Percentiles rank a stretch among this genome's conserved stretches.
Evolutionary conservation across 1,284 basidiomycete species (phyloP).

Genomic region (Ustilago bromivora): DNA sequence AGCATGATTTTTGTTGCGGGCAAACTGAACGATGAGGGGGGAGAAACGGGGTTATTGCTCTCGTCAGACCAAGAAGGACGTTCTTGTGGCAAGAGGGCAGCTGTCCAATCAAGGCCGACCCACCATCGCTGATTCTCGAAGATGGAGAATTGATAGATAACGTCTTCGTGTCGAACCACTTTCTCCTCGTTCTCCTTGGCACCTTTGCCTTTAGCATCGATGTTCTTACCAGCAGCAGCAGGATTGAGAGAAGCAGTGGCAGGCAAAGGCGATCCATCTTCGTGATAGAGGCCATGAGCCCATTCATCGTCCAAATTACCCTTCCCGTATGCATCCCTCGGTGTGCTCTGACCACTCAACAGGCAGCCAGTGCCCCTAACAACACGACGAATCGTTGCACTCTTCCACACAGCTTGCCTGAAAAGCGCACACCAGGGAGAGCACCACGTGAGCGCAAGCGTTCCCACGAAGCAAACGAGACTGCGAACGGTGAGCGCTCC

Average conservation of each 20-base stretch:
- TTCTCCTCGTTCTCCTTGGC: constrained; percentile 22
- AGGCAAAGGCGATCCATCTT: constrained; percentile 22
- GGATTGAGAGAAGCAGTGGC: not conserved
- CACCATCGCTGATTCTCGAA: constrained; percentile 95
- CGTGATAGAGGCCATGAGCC: constrained; percentile 28
- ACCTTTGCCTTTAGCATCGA: not conserved
- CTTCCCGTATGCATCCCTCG: constrained; percentile 38
- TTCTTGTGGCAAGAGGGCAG: constrained; percentile 87
- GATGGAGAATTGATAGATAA: constrained; percentile 71
- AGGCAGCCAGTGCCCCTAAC: constrained; percentile 47
- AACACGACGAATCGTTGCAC: constrained; percentile 57
- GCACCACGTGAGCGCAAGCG: constrained; percentile 65
- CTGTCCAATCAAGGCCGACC: constrained; percentile 83
- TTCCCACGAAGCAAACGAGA: constrained; percentile 60
- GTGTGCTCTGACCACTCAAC: constrained; percentile 44
- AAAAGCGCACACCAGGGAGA: constrained; percentile 67
- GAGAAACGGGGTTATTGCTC: constrained; percentile 70
- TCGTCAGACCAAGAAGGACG: constrained; percentile 82
- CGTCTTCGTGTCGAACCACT: constrained; percentile 58
- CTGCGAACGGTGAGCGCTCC: constrained; percentile 62
- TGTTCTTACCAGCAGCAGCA: not conserved
- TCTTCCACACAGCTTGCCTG: constrained; percentile 66
- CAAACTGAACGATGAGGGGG: constrained; percentile 74
- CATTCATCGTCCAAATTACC: constrained; percentile 51
- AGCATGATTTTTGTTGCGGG: constrained; percentile 69